Base-by-base conservation (phyloP, 2,329 filamentous ascomycete genomes). In the Colletotrichum sp. region DNA sequence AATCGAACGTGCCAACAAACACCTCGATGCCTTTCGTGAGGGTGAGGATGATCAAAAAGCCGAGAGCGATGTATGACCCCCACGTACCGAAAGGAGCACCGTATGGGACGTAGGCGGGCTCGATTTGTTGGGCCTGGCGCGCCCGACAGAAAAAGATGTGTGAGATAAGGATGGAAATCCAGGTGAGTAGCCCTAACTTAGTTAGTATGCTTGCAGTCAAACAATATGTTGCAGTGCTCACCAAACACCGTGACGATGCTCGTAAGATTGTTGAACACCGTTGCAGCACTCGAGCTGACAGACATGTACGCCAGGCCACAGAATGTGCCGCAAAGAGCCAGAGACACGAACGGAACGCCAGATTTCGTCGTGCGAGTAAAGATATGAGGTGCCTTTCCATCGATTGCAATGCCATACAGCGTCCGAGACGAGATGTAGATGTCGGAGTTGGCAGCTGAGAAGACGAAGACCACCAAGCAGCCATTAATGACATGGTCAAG, bases 191-290 rank as follows among this genome's bases (percentile, higher is more conserved):
- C 3, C 68, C 68, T 75, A 3, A 8, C 1, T 0, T 1, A 59
- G 5, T 62, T 5, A 34, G 36, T 2, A 30, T 28, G 24, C 8
- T 0, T 15, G n/a, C 4, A 21, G 32, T 4, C 8, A 21, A 3
- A 0, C 1, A 21, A 13, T 6, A 0, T 16, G 13, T 9, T 10
- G 1, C 5, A 2, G 3, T 16, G 10, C 72, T 71, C 49, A 75
- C 59, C 68, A 24, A 75, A 75, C 4, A 75, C 83, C 2, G 86
- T 87, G n/a, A 87, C 83, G 5, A 88, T 80, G 44, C 83, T 85
- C 18, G 87, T 83, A n/a, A 88, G 83, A 77, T 87, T 88, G 2
- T 81, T 82, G 55, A 88, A 87, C 1, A 88, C 84, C 0, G 80
- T 82, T 4, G 82, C 75, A 0, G 85, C 81, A 30, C 80, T 80